phyloP scores from a whole-genome alignment of 2,329 filamentous ascomycete genomes.

The Botrytis cinerea region DNA sequence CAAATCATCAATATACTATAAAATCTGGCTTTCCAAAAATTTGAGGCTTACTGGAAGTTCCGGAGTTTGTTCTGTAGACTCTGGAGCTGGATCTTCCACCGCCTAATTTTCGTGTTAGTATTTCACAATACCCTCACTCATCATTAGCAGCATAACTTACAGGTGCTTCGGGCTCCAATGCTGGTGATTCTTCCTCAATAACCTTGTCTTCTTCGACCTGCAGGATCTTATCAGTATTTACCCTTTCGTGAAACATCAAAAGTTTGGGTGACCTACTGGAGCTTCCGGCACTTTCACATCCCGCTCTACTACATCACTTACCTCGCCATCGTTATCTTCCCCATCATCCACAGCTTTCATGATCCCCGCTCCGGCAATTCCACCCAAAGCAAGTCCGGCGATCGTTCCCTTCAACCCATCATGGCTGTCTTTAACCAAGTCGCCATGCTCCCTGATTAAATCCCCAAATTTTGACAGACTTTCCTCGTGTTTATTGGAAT shows the following conservation, averaged over 20 bases:
- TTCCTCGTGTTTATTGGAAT: slow-evolving; percentile 27
- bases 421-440: slow-evolving; percentile 34
- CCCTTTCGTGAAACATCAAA: background rate
- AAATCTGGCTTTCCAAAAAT: no score
- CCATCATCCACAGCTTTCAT: background rate
- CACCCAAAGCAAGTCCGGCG: slow-evolving; percentile 32
- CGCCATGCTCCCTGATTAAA: slow-evolving; percentile 28
- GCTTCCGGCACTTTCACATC: background rate
- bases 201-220: background rate
- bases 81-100: background rate
- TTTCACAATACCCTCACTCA: background rate
- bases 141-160: background rate
- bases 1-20: background rate
- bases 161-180: background rate
- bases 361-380: slow-evolving; percentile 25
- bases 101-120: background rate
- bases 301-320: background rate
- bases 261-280: background rate
- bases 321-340: background rate
- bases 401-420: slow-evolving; percentile 32
- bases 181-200: background rate
- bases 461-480: slow-evolving; percentile 29
- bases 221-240: background rate
- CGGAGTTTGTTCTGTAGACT: background rate
- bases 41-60: background rate